Evolutionary conservation across 176 grass and related monocot genomes (phyloP).

Genomic region (Carex myosuroides): DNA sequence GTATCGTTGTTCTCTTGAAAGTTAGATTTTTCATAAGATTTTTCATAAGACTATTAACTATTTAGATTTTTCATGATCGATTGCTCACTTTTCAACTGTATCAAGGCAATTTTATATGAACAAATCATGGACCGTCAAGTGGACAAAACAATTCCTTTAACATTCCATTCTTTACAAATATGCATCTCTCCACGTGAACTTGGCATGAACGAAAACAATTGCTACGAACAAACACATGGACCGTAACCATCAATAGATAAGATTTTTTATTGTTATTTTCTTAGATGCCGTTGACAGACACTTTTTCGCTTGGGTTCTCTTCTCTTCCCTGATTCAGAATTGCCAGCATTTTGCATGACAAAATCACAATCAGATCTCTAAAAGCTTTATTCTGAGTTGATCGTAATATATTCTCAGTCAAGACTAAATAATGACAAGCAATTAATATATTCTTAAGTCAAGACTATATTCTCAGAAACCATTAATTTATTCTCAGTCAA

Average conservation of each 20-base stretch:
- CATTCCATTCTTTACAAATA: background rate
- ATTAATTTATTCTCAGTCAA: slow-evolving; percentile 11
- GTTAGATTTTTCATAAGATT: no score
- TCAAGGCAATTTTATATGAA: no score
- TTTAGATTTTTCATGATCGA: no score
- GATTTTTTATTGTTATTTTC: slow-evolving; percentile 1
- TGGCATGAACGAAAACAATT: background rate
- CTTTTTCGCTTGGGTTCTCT: background rate
- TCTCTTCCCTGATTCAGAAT: slow-evolving; percentile 8
- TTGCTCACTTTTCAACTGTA: no score
- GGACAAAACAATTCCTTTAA: no score
- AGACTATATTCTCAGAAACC: background rate
- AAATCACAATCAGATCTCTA: slow-evolving; percentile 11
- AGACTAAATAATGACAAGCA: background rate
- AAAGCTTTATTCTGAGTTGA: slow-evolving; percentile 19
- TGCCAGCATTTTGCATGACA: slow-evolving; percentile 10
- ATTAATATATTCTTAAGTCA: slow-evolving; percentile 13
- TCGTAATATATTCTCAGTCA: slow-evolving; percentile 25
- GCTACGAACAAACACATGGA: background rate
- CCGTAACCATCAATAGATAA: background rate
- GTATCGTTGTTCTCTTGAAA: no score
- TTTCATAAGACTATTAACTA: no score
- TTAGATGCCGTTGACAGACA: background rate
- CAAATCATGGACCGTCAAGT: no score
- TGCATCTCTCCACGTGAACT: slow-evolving; percentile 1